These are phyloP conservation scores for Musa itinerans DNA, from an alignment of 176 grass and related monocot genomes.

Conservation along the genomic window DNA sequence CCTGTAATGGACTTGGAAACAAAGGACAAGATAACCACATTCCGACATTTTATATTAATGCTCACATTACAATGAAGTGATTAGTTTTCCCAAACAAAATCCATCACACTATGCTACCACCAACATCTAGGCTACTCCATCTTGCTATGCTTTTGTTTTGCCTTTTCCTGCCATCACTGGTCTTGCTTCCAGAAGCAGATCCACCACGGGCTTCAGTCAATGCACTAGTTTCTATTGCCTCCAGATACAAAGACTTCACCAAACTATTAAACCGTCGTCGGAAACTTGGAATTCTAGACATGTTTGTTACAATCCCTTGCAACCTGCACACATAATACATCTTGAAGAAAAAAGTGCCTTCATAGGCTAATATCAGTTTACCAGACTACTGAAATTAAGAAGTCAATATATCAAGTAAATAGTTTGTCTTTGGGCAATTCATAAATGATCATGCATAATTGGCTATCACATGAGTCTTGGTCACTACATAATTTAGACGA, in stretches of 20 bases:
- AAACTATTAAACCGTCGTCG: slow-evolving; percentile 54
- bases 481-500: too few species aligned
- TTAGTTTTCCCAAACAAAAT: not conserved
- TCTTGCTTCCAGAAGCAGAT: not conserved
- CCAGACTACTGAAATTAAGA: not conserved
- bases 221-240: slow-evolving; percentile 27
- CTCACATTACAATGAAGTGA: not conserved
- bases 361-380: not conserved
- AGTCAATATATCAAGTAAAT: not conserved
- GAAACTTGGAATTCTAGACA: slow-evolving; percentile 69
- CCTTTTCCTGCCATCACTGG: not conserved
- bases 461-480: too few species aligned
- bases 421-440: too few species aligned
- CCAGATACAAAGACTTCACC: slow-evolving; percentile 50
- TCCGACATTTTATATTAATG: too few species aligned
- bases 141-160: not conserved
- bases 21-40: too few species aligned
- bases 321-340: slow-evolving; percentile 32
- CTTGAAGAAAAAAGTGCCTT: not conserved
- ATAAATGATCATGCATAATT: too few species aligned
- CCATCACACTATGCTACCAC: not conserved
- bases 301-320: slow-evolving; percentile 58
- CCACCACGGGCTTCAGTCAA: not conserved
- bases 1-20: too few species aligned
- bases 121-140: not conserved